Evolutionary conservation across 2,329 filamentous ascomycete genomes (phyloP), one percentile per base, ranked within the genome.

Genomic region (Clonostachys sp.): DNA sequence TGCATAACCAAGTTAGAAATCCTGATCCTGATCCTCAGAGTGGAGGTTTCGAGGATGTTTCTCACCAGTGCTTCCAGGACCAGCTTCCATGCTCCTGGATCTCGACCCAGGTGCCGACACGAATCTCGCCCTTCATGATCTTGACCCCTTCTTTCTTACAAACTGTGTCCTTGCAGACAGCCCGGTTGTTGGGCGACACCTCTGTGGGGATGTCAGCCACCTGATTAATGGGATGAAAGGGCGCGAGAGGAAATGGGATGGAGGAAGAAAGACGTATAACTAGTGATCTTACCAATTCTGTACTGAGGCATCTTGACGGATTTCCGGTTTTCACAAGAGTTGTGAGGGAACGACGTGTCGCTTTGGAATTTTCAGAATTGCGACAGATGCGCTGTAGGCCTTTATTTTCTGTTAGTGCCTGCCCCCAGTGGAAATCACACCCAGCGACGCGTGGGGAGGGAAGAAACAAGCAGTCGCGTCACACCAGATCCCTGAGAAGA

Each of bases 41-140:
- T 30, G 9, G 2, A 30, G 6, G 5, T 30, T 33, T 35, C 20
- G 17, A 24, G 13, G 35, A 45, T 13, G 12, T 36, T 41, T 57
- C 78, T 61, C 75, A 95, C 92, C 92, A 96, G 64, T 97, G 92
- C 61, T 86, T 87, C 84, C 87, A 97, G 48, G 72, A 66, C 81
- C 83, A 95, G 59, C 76, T 77, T 40, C 80, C 80, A 59, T 84
- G 76, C 0, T 79, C 76, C 0, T 73, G 58, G 33, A 86, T 78
- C 9, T 78, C 78, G 52, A 95, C 78, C 74, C 85, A 89, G 18
- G 77, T 78, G 40, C 88, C 92, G 46, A 91, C 80, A 47, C 92
- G 86, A 4, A 96, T 70, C 54, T 89, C 82, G 48, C 86, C 89
- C 70, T 95, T 95, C 24, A 59, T 55, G 60, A 95, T 89, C 69